A percentile compares a stretch with the other conserved stretches of the same genome.
Evolutionary conservation across 139 green algal species (phyloP).

Genomic region (Spirogloea muscicola): DNA sequence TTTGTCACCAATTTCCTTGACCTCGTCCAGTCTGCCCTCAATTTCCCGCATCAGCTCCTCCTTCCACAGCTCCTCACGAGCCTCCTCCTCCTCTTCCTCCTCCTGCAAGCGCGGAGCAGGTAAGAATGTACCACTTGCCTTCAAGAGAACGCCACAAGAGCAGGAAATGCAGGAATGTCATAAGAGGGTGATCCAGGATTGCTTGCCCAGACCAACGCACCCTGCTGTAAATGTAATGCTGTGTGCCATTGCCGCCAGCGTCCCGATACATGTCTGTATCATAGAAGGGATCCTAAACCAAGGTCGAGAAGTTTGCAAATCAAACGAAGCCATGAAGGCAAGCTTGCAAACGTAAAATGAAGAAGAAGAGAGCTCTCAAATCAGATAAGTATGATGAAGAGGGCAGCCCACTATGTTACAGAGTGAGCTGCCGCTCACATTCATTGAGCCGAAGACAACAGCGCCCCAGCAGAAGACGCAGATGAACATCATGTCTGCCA

Average conservation of each 20-base stretch:
- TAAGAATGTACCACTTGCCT: background rate
- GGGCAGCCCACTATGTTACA: too few relatives aligned
- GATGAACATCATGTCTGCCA: slow-evolving; percentile 33
- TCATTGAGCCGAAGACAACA: slow-evolving; percentile 56
- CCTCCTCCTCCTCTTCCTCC: background rate
- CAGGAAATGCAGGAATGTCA: background rate
- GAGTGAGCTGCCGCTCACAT: too few relatives aligned
- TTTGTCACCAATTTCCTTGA: background rate
- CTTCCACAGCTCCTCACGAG: background rate
- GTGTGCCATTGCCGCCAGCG: slow-evolving; percentile 23
- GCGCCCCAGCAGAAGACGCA: slow-evolving; percentile 62
- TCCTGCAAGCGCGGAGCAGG: background rate
- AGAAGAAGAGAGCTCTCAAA: too few relatives aligned
- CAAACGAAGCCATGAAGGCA: too few relatives aligned
- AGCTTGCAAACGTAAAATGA: too few relatives aligned
- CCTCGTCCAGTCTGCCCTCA: background rate
- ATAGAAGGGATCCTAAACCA: slow-evolving; percentile 18
- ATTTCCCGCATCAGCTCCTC: background rate
- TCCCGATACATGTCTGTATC: slow-evolving; percentile 25
- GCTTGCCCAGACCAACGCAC: background rate
- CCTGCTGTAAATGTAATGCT: slow-evolving; percentile 25
- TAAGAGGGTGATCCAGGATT: background rate
- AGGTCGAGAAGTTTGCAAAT: too few relatives aligned
- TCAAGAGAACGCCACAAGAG: background rate
- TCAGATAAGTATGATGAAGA: too few relatives aligned